Percentiles rank a stretch among this genome's conserved stretches.
These are phyloP conservation scores for Jatropha curcas DNA, from an alignment of 345 rosid species.

Conservation along the genomic window DNA sequence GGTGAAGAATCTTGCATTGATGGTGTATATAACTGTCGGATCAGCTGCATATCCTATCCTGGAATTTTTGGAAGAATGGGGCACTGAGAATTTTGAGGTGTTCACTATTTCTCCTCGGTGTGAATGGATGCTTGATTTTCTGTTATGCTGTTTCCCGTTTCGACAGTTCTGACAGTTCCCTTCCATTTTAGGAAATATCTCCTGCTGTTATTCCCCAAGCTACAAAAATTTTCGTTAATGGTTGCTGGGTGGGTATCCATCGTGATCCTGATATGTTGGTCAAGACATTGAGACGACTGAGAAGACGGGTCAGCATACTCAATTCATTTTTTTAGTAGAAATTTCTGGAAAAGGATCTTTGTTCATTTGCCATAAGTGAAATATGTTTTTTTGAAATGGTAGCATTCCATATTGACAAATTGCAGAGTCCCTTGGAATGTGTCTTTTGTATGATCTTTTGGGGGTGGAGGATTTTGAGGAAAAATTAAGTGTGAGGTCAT, in stretches of 20 bases:
- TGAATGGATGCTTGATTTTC: neutral
- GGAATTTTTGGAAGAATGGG: slow-evolving; percentile 97
- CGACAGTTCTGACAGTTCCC: slow-evolving; percentile 12
- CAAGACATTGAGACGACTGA: slow-evolving; percentile 80
- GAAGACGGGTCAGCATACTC: slow-evolving; percentile 70
- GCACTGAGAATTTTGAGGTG: slow-evolving; percentile 97
- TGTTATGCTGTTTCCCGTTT: slow-evolving; percentile 5
- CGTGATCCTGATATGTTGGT: slow-evolving; percentile 99
- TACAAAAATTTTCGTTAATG: slow-evolving; percentile 91
- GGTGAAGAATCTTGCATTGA: slow-evolving; percentile 94
- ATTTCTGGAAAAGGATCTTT: neutral
- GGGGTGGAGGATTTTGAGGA: neutral
- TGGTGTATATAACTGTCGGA: slow-evolving; percentile 97
- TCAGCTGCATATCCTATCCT: slow-evolving; percentile 91
- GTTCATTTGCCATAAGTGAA: neutral
- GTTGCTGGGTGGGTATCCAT: slow-evolving; percentile 98
- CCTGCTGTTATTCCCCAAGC: slow-evolving; percentile 96
- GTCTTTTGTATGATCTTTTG: neutral
- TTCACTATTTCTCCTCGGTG: slow-evolving; percentile 7
- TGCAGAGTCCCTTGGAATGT: neutral
- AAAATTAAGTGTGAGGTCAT: neutral
- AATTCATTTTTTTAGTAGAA: neutral
- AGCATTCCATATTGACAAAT: neutral
- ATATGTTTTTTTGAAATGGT: neutral
- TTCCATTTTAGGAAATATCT: slow-evolving; percentile 74